Percentiles rank a stretch among this genome's conserved stretches.
phyloP scores from a whole-genome alignment of 345 rosid genomes.

The Orychophragmus violaceus region DNA sequence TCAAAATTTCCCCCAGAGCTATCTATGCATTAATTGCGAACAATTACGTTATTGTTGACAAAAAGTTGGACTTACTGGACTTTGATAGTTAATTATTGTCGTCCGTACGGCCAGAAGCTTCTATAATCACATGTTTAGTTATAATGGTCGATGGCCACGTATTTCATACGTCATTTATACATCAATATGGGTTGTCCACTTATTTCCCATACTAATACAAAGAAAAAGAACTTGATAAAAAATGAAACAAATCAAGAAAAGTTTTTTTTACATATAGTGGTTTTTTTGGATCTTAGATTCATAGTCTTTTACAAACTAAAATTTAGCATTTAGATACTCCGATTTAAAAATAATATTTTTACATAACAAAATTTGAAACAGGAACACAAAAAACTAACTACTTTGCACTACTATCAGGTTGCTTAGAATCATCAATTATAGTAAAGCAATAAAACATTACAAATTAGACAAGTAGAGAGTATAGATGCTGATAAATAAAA shows the following conservation, averaged over 20 bases:
- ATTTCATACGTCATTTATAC: slow-evolving; percentile 22
- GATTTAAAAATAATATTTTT: too few relatives aligned
- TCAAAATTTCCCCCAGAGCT: background rate
- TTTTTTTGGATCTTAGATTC: too few relatives aligned
- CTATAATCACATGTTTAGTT: slow-evolving; percentile 11
- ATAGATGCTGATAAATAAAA: background rate
- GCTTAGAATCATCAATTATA: too few relatives aligned
- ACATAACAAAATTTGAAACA: too few relatives aligned
- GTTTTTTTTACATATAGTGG: too few relatives aligned
- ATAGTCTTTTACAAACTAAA: too few relatives aligned
- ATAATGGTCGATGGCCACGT: slow-evolving; percentile 9
- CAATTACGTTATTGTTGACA: background rate
- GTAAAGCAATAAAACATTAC: background rate
- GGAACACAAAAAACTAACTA: too few relatives aligned
- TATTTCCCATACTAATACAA: background rate
- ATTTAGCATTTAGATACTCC: too few relatives aligned
- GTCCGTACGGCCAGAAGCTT: slow-evolving; percentile 30
- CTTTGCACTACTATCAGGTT: too few relatives aligned
- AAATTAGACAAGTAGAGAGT: background rate
- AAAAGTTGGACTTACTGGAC: slow-evolving; percentile 8
- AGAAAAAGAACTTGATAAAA: background rate
- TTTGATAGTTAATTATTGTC: slow-evolving; percentile 11
- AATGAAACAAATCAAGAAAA: background rate
- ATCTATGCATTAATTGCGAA: background rate
- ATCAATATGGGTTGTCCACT: background rate